Evolutionary conservation across 805 yeast species (phyloP).

Genomic region (Scheffersomyces ergatensis): DNA sequence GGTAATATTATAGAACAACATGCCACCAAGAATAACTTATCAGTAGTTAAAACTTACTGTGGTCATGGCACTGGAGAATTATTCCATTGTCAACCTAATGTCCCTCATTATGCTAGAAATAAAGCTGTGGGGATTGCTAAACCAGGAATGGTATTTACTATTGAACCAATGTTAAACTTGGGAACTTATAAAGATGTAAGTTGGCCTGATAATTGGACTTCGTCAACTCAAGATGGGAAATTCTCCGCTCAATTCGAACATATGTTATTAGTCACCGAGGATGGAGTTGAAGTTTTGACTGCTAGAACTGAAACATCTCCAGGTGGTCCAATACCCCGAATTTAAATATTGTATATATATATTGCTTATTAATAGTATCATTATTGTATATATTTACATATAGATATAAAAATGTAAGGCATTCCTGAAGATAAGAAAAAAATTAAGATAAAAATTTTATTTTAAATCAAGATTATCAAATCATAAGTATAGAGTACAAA

Average conservation of each 20-base stretch:
- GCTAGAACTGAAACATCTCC: slow-evolving; percentile 80
- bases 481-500: too few relatives aligned
- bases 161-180: slow-evolving; percentile 93
- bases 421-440: too few relatives aligned
- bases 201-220: slow-evolving; percentile 99
- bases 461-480: too few relatives aligned
- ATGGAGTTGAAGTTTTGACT: slow-evolving; percentile 86
- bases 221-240: slow-evolving; percentile 86
- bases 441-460: too few relatives aligned
- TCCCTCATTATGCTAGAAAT: slow-evolving; percentile 92
- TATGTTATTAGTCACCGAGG: slow-evolving; percentile 87
- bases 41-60: slow-evolving; percentile 86
- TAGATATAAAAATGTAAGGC: too few relatives aligned
- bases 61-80: slow-evolving; percentile 90
- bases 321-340: slow-evolving; percentile 77
- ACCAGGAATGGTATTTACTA: slow-evolving; percentile 95
- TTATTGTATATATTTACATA: too few relatives aligned
- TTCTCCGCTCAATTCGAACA: slow-evolving; percentile 95
- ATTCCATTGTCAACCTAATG: slow-evolving; percentile 90
- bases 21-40: slow-evolving; percentile 73
- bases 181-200: slow-evolving; percentile 77
- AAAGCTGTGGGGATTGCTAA: slow-evolving; percentile 92
- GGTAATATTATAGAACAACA: slow-evolving; percentile 88
- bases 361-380: too few relatives aligned
- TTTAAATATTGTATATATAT: slow-evolving; percentile 13